Base-by-base conservation (phyloP, 129 eudicot genomes). In the Flaveria trinervia region DNA sequence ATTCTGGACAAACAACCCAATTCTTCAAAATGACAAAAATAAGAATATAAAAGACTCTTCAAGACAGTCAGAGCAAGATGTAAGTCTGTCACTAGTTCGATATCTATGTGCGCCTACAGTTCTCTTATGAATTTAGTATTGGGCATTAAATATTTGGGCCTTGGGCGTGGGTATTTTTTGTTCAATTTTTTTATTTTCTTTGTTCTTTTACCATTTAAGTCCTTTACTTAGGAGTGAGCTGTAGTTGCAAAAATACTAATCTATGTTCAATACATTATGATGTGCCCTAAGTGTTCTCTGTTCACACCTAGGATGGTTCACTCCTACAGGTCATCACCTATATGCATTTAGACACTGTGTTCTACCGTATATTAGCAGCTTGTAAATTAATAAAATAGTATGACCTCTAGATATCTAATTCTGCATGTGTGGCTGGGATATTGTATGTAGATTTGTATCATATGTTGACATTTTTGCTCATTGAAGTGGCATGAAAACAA, bases 1-100 rank as follows among this genome's bases (percentile, higher is more conserved):
- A 91, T 76, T 89, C 97, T 77, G 99, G 94, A 71, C 82, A 88
- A 86, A 95, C 87, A 51, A 83, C 88, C 39, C 81, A 83, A 44
- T 83, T 85, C 76, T 89, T 33, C 64, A 75, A 52, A 84, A 81
- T 48, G 92, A 95, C 72, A 88, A 83, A 71, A 82, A 79, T 76
- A 85, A 85, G 83, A 79, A 77, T 54, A 44, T 51, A 17, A 86
- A 85, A 81, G 96, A 91, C 56, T 64, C 87, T 68, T 88, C 86
- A 77, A 66, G 82, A 82, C 97, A 81, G 76, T 49, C 88, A 60
- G 97, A 92, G 52, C 94, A 85, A 86, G 99, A 95, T 80, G 99
- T 95, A 89, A 86, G 94, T 86, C 67, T 56, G 41, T 66, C 33
- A 30, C 72, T 13, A 43, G 71, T 62, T 55, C 17, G 20, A 66